A percentile compares a stretch with the other conserved stretches of the same genome.
Conservation (phyloP, 1,139 yeast genomes). For the Tardiomyces blankii region DNA sequence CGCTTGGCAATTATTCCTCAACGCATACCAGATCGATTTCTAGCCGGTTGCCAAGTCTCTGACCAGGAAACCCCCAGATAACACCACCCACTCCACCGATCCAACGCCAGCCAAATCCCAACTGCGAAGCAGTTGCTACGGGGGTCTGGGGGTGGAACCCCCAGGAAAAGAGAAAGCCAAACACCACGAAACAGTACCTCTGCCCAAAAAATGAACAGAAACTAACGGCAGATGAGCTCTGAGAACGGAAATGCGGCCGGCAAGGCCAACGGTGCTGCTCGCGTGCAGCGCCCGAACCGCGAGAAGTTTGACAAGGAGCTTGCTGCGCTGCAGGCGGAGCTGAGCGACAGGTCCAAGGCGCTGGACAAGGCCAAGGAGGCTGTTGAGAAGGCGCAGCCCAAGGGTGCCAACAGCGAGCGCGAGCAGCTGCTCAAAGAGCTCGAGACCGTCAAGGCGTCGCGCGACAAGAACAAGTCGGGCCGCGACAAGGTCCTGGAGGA, state of each 20-base stretch:
- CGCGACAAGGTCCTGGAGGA: constrained; percentile 61
- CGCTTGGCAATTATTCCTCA: too few relatives aligned
- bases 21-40: too few relatives aligned
- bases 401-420: constrained; percentile 35
- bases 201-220: too few relatives aligned
- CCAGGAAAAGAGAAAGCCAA: too few relatives aligned
- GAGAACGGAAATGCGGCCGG: not conserved
- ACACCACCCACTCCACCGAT: too few relatives aligned
- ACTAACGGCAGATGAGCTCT: not conserved
- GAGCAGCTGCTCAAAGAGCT: constrained; percentile 56
- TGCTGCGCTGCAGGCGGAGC: constrained; percentile 50
- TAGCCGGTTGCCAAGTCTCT: too few relatives aligned
- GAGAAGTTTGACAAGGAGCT: constrained; percentile 52
- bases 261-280: not conserved
- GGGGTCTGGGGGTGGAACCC: too few relatives aligned
- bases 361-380: constrained; percentile 17
- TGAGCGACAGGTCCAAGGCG: constrained; percentile 55
- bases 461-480: constrained; percentile 46
- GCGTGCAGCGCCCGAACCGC: constrained; percentile 24
- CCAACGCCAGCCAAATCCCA: too few relatives aligned
- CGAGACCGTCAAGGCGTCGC: constrained; percentile 52
- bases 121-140: too few relatives aligned
- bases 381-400: constrained; percentile 20
- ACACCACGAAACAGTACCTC: too few relatives aligned
- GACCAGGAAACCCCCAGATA: too few relatives aligned